Conservation (phyloP, 73 alveolate genomes). For the Effrenium voratum region DNA sequence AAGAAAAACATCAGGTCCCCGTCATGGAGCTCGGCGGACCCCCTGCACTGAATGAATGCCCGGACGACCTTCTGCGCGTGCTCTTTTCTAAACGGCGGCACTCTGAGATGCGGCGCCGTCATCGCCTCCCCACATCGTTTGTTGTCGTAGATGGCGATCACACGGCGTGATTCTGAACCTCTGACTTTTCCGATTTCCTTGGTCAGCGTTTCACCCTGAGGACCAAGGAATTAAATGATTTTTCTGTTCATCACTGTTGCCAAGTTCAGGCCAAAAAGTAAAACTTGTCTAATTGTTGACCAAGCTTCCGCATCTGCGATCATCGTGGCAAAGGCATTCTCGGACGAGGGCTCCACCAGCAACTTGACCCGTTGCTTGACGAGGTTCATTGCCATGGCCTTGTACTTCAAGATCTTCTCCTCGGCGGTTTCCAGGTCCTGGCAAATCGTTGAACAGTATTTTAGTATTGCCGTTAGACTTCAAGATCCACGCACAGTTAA, state of each 20-base stretch:
- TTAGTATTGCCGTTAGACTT: no score
- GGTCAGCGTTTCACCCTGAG: no score
- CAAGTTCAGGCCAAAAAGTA: no score
- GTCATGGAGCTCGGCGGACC: neutral
- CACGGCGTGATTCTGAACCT: neutral
- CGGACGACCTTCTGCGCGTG: neutral
- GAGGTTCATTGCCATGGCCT: constrained; percentile 2
- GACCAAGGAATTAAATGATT: no score
- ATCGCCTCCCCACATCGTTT: neutral
- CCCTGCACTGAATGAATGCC: neutral
- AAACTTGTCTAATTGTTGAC: no score
- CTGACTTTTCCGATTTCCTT: neutral
- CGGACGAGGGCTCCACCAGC: neutral
- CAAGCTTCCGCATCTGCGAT: neutral
- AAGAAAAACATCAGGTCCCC: neutral
- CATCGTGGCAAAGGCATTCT: neutral
- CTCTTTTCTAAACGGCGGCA: neutral
- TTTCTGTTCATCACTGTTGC: no score
- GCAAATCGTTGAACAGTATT: no score
- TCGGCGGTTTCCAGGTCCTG: constrained; percentile 3
- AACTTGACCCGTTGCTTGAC: constrained; percentile 4
- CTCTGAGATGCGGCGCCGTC: constrained; percentile 12
- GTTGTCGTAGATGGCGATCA: neutral
- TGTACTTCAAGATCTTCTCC: neutral
- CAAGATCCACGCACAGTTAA: no score